Percentiles rank a stretch among this genome's conserved stretches.
Conservation (phyloP, 345 rosid genomes). For the thale cress (Arabidopsis thaliana) region TAIR10.1 NC_003070.9:3237001-3237500, state of each 20-base stretch:
- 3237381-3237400: slow-evolving; percentile 85
- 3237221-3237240: slow-evolving; percentile 55
- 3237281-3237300: slow-evolving; percentile 90
- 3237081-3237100: slow-evolving; percentile 11
- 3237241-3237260: slow-evolving; percentile 84
- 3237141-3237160: slow-evolving; percentile 30
- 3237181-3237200: slow-evolving; percentile 28
- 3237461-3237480: slow-evolving; percentile 72
- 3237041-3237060: background rate
- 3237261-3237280: slow-evolving; percentile 81
- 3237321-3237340: slow-evolving; percentile 67
- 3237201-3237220: slow-evolving; percentile 8
- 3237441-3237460: slow-evolving; percentile 80
- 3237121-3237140: slow-evolving; percentile 25
- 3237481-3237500: slow-evolving; percentile 81
- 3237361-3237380: slow-evolving; percentile 94
- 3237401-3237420: slow-evolving; percentile 80
- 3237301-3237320: slow-evolving; percentile 93
- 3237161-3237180: slow-evolving; percentile 5
- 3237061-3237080: slow-evolving; percentile 21
- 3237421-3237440: slow-evolving; percentile 73
- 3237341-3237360: slow-evolving; percentile 92
- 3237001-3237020: background rate
- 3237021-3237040: background rate
- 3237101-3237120: slow-evolving; percentile 18